Evolutionary conservation across 257 asterid genomes (phyloP).

Genomic region (Perilla frutescens): DNA sequence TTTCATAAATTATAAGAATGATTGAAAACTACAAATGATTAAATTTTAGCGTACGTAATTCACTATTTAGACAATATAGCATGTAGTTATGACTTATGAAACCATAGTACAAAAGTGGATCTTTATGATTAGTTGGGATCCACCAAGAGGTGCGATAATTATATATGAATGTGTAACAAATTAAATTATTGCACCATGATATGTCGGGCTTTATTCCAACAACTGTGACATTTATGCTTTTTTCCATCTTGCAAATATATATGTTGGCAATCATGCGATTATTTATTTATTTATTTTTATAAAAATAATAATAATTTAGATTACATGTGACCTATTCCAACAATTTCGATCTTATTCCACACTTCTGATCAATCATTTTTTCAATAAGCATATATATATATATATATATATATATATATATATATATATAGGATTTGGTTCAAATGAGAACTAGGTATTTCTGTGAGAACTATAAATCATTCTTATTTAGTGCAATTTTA

Average conservation of each 20-base stretch:
- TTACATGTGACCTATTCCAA: not conserved
- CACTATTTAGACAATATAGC: not conserved
- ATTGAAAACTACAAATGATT: not conserved
- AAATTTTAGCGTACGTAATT: not conserved
- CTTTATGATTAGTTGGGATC: conserved; percentile 8
- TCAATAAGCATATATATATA: no score
- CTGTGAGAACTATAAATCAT: no score
- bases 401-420: no score
- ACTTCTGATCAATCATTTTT: no score
- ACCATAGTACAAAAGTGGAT: conserved; percentile 6
- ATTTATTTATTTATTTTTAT: no score
- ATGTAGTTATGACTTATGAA: not conserved
- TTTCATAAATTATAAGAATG: not conserved
- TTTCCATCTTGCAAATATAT: conserved; percentile 5
- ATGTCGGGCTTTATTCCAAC: conserved; percentile 29
- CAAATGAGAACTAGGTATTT: no score
- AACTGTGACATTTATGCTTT: conserved; percentile 24
- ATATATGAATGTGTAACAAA: not conserved
- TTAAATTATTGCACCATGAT: conserved; percentile 32
- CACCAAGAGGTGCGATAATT: not conserved
- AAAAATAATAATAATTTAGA: no score
- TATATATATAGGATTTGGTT: no score
- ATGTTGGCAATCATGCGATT: not conserved
- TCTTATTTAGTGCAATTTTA: no score
- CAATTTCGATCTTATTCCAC: not conserved